A percentile compares a stretch with the other conserved stretches of the same genome.
phyloP scores from a whole-genome alignment of 2,329 filamentous ascomycete genomes.

The Aspergillus floridensis region DNA sequence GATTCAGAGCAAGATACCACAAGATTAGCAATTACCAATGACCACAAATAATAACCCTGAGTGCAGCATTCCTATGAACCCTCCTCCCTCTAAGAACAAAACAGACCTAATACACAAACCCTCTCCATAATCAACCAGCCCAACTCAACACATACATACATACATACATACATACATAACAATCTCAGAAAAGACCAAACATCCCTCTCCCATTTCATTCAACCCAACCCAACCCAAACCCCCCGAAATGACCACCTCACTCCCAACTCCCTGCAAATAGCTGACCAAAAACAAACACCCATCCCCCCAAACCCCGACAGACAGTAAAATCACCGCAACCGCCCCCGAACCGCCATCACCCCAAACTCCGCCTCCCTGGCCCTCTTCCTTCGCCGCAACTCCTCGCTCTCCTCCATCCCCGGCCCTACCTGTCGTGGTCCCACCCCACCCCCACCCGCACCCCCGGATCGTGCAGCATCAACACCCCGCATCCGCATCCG shows the following conservation, averaged over 20 bases:
- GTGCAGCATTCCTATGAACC: too few species aligned
- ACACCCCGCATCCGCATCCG: conserved; percentile 1
- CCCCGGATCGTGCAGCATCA: not conserved
- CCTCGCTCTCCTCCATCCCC: conserved; percentile 13
- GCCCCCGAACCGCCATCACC: conserved; percentile 33
- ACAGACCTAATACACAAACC: too few species aligned
- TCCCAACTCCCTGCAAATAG: too few species aligned
- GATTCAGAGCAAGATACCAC: not conserved
- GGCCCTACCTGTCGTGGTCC: not conserved
- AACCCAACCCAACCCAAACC: too few species aligned
- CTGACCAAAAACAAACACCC: not conserved
- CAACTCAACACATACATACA: too few species aligned
- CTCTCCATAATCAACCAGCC: too few species aligned
- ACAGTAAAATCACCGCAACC: conserved; percentile 11
- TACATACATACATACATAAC: too few species aligned
- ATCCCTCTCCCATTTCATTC: too few species aligned
- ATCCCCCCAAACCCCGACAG: not conserved
- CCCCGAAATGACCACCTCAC: too few species aligned
- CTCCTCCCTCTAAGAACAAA: too few species aligned
- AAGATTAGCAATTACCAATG: not conserved
- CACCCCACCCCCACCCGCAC: not conserved
- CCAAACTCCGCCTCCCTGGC: conserved; percentile 32
- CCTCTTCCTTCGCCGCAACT: conserved; percentile 18
- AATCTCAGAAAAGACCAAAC: too few species aligned
- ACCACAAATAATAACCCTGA: not conserved